phyloP scores from a whole-genome alignment of 2,329 filamentous ascomycete genomes.

The Fusarium dlaminii region DNA sequence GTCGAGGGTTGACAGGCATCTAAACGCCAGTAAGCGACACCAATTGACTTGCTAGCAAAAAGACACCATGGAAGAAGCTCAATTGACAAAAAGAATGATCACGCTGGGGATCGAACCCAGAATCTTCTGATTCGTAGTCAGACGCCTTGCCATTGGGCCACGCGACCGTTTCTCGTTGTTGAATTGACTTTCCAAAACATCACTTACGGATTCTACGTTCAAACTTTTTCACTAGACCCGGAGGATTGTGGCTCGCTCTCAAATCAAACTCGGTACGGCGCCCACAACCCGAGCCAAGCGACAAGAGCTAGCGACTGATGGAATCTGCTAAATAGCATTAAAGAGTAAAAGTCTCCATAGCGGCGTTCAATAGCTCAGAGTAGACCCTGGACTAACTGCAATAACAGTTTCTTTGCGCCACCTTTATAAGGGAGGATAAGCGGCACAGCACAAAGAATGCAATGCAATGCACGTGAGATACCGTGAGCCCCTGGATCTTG shows the following conservation, averaged over 20 bases:
- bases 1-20: neutral
- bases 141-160: constrained; percentile 42
- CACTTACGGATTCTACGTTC: neutral
- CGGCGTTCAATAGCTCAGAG: neutral
- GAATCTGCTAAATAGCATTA: neutral
- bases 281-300: neutral
- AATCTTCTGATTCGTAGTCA: constrained; percentile 45
- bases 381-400: neutral
- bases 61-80: fast-evolving
- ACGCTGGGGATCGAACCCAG: constrained; percentile 43
- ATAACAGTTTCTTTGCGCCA: neutral
- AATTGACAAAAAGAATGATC: constrained; percentile 18
- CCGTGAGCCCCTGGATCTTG: constrained; percentile 10
- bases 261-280: neutral
- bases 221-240: neutral
- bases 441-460: constrained; percentile 15
- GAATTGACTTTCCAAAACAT: fast-evolving
- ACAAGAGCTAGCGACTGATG: neutral
- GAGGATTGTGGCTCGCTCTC: neutral
- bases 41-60: neutral
- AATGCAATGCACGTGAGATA: constrained; percentile 14
- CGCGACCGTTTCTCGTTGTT: constrained; percentile 18
- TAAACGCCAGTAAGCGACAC: neutral
- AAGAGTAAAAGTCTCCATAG: neutral
- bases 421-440: constrained; percentile 4